phyloP scores from a whole-genome alignment of 441 rosid genomes.

The Dalechampia spathulata region DNA sequence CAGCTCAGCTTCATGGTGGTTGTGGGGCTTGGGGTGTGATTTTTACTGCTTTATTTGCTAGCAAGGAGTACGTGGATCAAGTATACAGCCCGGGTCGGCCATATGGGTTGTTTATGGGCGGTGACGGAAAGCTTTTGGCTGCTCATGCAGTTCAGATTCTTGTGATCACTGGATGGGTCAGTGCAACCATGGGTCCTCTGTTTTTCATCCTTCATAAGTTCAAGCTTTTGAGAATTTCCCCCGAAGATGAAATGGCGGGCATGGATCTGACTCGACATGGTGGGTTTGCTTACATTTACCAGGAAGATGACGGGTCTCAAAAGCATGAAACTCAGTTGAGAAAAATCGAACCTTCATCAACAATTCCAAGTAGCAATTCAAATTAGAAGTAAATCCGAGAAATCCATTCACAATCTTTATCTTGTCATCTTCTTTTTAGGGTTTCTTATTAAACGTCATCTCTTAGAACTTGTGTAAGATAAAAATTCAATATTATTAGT shows the following conservation, averaged over 20 bases:
- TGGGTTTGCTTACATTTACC: conserved; percentile 59
- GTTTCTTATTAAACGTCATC: not conserved
- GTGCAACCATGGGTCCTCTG: conserved; percentile 74
- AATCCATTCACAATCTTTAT: no score
- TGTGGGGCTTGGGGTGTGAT: conserved; percentile 87
- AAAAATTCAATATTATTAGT: not conserved
- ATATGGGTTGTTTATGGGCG: conserved; percentile 76
- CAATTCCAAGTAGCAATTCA: conserved; percentile 8
- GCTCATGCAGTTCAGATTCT: conserved; percentile 66
- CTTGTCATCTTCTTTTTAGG: no score
- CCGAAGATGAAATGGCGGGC: conserved; percentile 67
- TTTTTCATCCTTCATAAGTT: conserved; percentile 49
- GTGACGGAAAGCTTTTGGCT: conserved; percentile 67
- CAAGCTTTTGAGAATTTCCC: conserved; percentile 52
- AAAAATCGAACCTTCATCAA: conserved; percentile 29
- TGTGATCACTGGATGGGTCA: conserved; percentile 71
- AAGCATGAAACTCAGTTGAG: conserved; percentile 31
- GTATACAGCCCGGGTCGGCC: conserved; percentile 38
- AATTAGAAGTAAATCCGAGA: no score
- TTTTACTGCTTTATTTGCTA: conserved; percentile 71
- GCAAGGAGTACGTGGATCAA: conserved; percentile 44
- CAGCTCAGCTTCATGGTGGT: conserved; percentile 81
- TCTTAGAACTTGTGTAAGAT: not conserved
- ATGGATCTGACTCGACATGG: conserved; percentile 86
- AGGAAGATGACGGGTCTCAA: conserved; percentile 43